Conservation (phyloP, 768 basidiomycete genomes). For the Tricholoma matsutake region DNA sequence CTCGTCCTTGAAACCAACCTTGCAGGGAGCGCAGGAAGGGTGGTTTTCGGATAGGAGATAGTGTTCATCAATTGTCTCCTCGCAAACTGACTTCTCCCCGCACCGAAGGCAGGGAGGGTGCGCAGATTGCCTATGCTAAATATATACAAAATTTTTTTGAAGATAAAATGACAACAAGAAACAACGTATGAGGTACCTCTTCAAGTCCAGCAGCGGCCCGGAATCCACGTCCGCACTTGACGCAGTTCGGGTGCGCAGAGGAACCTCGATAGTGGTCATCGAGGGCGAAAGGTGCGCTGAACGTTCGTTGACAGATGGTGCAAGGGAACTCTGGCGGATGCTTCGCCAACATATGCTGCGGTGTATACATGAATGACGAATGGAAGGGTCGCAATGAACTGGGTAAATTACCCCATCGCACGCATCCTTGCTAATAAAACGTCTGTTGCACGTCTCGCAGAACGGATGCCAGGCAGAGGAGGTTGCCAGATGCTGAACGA, state of each 20-base stretch:
- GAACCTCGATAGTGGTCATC: slow-evolving; percentile 47
- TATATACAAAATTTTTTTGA: neutral
- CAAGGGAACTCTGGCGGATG: slow-evolving; percentile 41
- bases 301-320: slow-evolving; percentile 30
- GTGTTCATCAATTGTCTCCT: slow-evolving; percentile 36
- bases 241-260: slow-evolving; percentile 42
- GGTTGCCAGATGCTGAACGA: slow-evolving; percentile 36
- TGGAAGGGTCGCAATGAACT: neutral
- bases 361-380: neutral
- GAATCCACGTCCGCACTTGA: slow-evolving; percentile 42
- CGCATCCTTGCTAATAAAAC: slow-evolving; percentile 33
- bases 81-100: slow-evolving; percentile 24
- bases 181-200: slow-evolving; percentile 25
- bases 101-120: slow-evolving; percentile 28
- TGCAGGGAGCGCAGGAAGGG: slow-evolving; percentile 1
- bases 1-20: neutral
- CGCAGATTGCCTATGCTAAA: slow-evolving; percentile 30
- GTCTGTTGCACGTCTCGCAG: slow-evolving; percentile 32
- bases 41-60: slow-evolving; percentile 36
- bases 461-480: slow-evolving; percentile 34
- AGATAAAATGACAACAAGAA: neutral
- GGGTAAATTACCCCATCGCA: slow-evolving; percentile 30
- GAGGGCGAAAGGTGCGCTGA: slow-evolving; percentile 33
- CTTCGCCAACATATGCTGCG: slow-evolving; percentile 36
- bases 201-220: slow-evolving; percentile 27